Conservation (phyloP, 352 stramenopile species). For the Aphanomyces euteiches region DNA sequence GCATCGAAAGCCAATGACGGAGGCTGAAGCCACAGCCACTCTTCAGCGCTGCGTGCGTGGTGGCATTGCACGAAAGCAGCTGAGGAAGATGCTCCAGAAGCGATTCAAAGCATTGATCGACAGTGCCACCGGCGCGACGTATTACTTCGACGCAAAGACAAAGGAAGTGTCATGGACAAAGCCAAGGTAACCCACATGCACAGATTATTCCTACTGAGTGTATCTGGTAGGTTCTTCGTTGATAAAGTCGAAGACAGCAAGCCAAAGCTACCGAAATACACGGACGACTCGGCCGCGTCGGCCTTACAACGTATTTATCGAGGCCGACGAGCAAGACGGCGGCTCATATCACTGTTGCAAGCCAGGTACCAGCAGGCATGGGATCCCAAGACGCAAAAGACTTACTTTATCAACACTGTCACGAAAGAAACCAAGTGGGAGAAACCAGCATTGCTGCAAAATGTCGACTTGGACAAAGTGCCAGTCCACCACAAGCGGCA, state of each 20-base stretch:
- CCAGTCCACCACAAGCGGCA: conserved; percentile 22
- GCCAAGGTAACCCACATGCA: conserved; percentile 39
- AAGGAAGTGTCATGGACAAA: conserved; percentile 70
- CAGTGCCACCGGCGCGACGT: conserved; percentile 44
- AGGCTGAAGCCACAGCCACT: conserved; percentile 44
- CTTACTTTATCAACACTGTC: conserved; percentile 71
- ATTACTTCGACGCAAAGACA: conserved; percentile 78
- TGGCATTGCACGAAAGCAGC: conserved; percentile 43
- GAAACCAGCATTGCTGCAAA: conserved; percentile 42
- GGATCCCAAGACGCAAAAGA: conserved; percentile 45
- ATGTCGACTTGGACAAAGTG: conserved; percentile 25
- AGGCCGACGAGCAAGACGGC: conserved; percentile 41
- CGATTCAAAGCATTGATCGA: conserved; percentile 75
- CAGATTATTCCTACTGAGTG: conserved; percentile 30
- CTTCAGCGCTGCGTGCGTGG: conserved; percentile 55
- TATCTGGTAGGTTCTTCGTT: conserved; percentile 53
- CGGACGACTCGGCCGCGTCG: conserved; percentile 46
- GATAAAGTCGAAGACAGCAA: conserved; percentile 63
- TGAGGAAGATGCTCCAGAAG: conserved; percentile 45
- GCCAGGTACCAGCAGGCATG: conserved; percentile 57
- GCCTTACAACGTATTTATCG: conserved; percentile 56
- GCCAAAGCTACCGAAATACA: conserved; percentile 53
- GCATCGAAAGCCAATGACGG: conserved; percentile 36
- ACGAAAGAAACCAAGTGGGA: conserved; percentile 68
- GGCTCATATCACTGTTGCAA: conserved; percentile 42